A percentile compares a stretch with the other conserved stretches of the same genome.
Evolutionary conservation across 2,329 filamentous ascomycete genomes (phyloP).

Genomic region (Stachybotrys echinatus): DNA sequence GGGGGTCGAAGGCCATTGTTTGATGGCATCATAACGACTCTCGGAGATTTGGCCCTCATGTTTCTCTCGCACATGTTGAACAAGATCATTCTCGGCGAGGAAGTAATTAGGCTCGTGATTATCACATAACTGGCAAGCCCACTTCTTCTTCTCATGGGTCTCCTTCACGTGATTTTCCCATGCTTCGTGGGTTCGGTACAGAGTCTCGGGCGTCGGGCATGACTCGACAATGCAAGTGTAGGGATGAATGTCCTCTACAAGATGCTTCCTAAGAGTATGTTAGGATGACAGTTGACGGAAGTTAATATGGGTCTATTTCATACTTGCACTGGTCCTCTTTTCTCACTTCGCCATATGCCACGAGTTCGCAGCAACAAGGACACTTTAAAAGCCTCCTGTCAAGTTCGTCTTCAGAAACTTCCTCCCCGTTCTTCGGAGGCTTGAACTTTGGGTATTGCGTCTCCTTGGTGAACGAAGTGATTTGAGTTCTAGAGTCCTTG

Average conservation of each 20-base stretch:
- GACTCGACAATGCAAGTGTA: constrained; percentile 10
- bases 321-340: no score
- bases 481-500: no score
- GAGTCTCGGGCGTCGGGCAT: constrained; percentile 4
- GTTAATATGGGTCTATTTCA: no score
- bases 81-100: neutral
- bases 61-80: constrained; percentile 2
- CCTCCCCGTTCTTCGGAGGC: no score
- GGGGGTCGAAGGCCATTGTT: neutral
- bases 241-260: constrained; percentile 7
- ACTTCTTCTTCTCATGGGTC: constrained; percentile 1
- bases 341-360: constrained; percentile 2
- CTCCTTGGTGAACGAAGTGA: no score
- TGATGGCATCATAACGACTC: neutral
- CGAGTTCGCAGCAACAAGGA: constrained; percentile 7
- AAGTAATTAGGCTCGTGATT: no score
- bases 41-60: neutral
- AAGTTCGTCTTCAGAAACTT: constrained; percentile 2
- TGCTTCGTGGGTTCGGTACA: constrained; percentile 3
- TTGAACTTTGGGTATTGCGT: no score
- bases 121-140: constrained; percentile 1
- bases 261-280: constrained; percentile 6
- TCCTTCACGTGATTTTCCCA: constrained; percentile 6
- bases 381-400: constrained; percentile 4
- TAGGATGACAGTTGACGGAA: neutral